Percentiles rank a stretch among this genome's conserved stretches.
Evolutionary conservation across 2,329 filamentous ascomycete genomes (phyloP).

Genomic region (Byssochlamys sp.): DNA sequence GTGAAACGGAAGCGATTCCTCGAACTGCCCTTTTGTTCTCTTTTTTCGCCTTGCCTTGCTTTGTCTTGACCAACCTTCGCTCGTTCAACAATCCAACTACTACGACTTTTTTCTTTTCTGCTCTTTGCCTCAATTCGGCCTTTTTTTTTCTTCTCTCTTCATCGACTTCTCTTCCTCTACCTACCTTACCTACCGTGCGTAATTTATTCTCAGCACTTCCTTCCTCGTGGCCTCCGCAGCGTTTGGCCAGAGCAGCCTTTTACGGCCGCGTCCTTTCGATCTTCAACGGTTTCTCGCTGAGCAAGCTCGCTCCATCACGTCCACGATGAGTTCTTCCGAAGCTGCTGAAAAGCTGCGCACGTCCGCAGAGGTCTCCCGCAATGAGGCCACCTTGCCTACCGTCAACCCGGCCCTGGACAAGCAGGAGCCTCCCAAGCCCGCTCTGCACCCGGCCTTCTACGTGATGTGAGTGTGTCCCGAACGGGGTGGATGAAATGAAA

Average conservation of each 20-base stretch:
- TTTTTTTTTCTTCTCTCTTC: slow-evolving; percentile 5
- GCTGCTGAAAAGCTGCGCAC: slow-evolving; percentile 73
- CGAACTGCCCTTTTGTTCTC: slow-evolving; percentile 11
- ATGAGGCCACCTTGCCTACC: slow-evolving; percentile 57
- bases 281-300: slow-evolving; percentile 38
- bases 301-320: slow-evolving; percentile 24
- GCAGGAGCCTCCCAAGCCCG: slow-evolving; percentile 52
- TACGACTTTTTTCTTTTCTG: not conserved
- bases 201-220: not conserved
- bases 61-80: slow-evolving; percentile 7
- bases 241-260: slow-evolving; percentile 33
- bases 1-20: not conserved
- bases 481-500: not conserved
- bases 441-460: slow-evolving; percentile 75
- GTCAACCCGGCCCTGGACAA: slow-evolving; percentile 70
- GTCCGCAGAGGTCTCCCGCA: slow-evolving; percentile 57
- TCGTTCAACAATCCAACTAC: slow-evolving; percentile 6
- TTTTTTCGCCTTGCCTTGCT: slow-evolving; percentile 11
- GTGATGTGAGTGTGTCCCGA: slow-evolving; percentile 46
- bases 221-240: slow-evolving; percentile 35
- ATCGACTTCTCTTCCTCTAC: slow-evolving; percentile 5
- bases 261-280: slow-evolving; percentile 40
- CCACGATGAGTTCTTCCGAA: slow-evolving; percentile 50
- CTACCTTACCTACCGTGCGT: not conserved
- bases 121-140: not conserved